Evolutionary conservation across 108 stramenopile species (phyloP), one percentile per base, ranked within the genome.

Genomic region (Nannochloropsis gaditana): DNA sequence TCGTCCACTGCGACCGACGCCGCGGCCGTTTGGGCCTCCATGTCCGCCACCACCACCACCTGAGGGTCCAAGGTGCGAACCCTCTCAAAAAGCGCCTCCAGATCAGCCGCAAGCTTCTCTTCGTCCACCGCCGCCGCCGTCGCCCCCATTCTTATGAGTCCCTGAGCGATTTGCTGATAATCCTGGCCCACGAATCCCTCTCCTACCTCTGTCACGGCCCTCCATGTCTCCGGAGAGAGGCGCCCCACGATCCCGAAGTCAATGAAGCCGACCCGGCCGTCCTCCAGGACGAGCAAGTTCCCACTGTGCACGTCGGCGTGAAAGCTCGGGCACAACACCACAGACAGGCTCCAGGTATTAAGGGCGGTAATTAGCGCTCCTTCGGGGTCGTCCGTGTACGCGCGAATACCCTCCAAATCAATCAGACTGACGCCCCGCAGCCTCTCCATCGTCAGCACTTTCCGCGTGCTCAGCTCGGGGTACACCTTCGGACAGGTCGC

Each of bases 241-340:
- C 95, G 93, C 5, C 97, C 97, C 4, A 96, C 96, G 88, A 98
- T 97, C 44, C 97, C 97, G 88, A 98, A 98, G 86, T 98, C 97
- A 84, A 98, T 98, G 81, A 98, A 98, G 43, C 95, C 97, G 2
- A 98, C 94, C 9, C 96, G 91, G 9, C 96, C 96, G 85, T 98
- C 97, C 43, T 95, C 84, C 43, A 89, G 11, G 3, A 91, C 91
- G 43, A 95, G 85, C 17, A 95, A 84, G 50, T 95, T 95, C 9
- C 97, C 97, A 41, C 94, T 93, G 87, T 98, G 97, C 2, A 97
- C 59, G 31, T 81, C 97, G n/a, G 97, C 97, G 87, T 98, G 97
- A 89, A 98, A 98, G 90, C 92, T 95, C 9, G 95, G 95, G 93
- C 95, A 95, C 19, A 85, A 87, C 88, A 94, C 92, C 9, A 98